These are phyloP conservation scores for Vaccinium vitisidaea DNA, from an alignment of 148 eudicot species.

Conservation along the genomic window DNA sequence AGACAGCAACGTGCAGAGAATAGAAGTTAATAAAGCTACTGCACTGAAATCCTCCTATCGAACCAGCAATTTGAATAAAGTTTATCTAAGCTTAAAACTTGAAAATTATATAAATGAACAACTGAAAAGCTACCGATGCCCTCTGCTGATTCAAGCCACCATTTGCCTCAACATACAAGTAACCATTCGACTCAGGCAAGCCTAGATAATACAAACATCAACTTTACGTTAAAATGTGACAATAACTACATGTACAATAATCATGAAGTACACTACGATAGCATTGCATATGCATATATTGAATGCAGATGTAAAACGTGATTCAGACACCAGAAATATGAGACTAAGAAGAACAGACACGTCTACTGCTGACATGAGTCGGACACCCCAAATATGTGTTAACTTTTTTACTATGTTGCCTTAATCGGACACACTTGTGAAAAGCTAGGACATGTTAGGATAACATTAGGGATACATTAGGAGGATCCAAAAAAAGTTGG, in stretches of 20 bases:
- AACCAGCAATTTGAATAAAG: background rate
- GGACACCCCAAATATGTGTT: background rate
- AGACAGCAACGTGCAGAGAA: conserved; percentile 10
- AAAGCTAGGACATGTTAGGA: background rate
- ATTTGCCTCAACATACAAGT: conserved; percentile 89
- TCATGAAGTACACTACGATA: background rate
- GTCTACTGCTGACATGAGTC: background rate
- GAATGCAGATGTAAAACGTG: background rate
- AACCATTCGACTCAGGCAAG: conserved; percentile 87
- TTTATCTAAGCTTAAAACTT: background rate
- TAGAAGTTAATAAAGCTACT: conserved; percentile 9
- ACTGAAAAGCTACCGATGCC: conserved; percentile 56
- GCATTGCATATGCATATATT: background rate
- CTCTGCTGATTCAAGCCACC: conserved; percentile 99
- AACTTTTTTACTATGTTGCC: too few relatives aligned
- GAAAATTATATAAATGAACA: background rate
- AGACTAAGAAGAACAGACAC: background rate
- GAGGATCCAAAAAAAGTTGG: background rate
- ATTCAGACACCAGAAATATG: background rate
- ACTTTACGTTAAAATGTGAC: conserved; percentile 13
- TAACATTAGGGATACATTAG: background rate
- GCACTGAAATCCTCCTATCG: conserved; percentile 1
- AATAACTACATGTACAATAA: background rate
- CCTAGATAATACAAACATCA: conserved; percentile 25
- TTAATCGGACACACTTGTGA: background rate